Conservation (phyloP, 2,329 filamentous ascomycete genomes). For the Phyllosticta citrichinensis region DNA sequence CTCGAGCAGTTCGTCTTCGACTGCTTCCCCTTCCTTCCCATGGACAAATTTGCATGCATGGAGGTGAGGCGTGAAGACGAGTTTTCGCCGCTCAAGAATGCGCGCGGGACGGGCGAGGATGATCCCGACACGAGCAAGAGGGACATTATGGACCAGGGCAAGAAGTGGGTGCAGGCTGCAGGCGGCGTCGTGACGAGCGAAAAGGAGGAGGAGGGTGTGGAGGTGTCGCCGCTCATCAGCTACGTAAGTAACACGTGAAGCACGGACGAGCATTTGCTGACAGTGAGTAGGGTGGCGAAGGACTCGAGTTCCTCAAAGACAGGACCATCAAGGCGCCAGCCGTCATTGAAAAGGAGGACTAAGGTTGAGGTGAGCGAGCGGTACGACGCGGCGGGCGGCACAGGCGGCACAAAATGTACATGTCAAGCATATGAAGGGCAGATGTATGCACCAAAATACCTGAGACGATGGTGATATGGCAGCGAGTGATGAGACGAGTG, state of each 20-base stretch:
- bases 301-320: constrained; percentile 50
- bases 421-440: neutral
- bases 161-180: constrained; percentile 71
- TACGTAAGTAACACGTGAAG: constrained; percentile 58
- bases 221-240: constrained; percentile 87
- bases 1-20: constrained; percentile 99
- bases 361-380: constrained; percentile 11
- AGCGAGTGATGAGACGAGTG: neutral
- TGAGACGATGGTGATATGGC: neutral
- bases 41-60: constrained; percentile 87
- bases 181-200: constrained; percentile 66
- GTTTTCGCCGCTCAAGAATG: constrained; percentile 96
- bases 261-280: constrained; percentile 4
- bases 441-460: neutral
- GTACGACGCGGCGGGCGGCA: neutral
- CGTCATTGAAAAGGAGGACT: constrained; percentile 51
- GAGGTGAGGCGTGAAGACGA: constrained; percentile 96
- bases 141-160: constrained; percentile 84
- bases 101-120: constrained; percentile 67
- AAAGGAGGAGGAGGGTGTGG: constrained; percentile 56
- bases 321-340: constrained; percentile 53
- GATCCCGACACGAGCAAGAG: constrained; percentile 85
- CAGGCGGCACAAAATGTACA: neutral
- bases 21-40: constrained; percentile 79
- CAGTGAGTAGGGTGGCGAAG: constrained; percentile 46